Evolutionary conservation across 2,329 filamentous ascomycete genomes (phyloP).

Genomic region (Zymoseptoria ardabiliae): DNA sequence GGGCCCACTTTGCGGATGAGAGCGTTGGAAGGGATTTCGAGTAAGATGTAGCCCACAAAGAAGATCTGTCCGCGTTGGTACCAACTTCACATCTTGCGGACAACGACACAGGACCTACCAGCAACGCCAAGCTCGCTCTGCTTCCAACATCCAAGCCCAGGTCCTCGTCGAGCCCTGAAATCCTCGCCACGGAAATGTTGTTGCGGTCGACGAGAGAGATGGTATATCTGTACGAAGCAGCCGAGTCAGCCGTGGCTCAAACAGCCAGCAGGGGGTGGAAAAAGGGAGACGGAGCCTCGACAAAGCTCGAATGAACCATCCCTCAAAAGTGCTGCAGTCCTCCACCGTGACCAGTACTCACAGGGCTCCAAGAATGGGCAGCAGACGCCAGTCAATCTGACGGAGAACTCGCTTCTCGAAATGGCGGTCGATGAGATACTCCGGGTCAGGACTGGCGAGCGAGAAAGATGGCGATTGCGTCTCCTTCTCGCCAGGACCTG

Average conservation of each 20-base stretch:
- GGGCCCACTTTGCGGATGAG: conserved; percentile 37
- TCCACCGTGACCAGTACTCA: no score
- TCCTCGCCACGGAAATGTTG: conserved; percentile 7
- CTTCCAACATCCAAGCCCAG: conserved; percentile 1
- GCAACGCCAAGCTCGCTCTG: conserved; percentile 3
- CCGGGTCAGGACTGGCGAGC: no score
- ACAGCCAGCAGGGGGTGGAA: no score
- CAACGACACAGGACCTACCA: background rate
- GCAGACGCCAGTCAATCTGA: conserved; percentile 43
- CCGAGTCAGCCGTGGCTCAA: no score
- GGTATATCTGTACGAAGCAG: no score
- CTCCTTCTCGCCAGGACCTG: no score
- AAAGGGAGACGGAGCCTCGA: no score
- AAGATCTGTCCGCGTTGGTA: conserved; percentile 22
- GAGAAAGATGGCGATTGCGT: no score
- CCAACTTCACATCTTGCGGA: background rate
- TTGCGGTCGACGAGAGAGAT: conserved; percentile 38
- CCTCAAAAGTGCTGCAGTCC: no score
- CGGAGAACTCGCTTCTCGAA: conserved; percentile 37
- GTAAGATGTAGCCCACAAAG: conserved; percentile 32
- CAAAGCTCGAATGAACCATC: no score
- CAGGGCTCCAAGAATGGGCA: conserved; percentile 40
- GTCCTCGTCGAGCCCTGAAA: conserved; percentile 8
- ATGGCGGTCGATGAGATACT: background rate
- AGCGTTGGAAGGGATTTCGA: conserved; percentile 33